Conservation (phyloP, 116 monocot genomes). For the Cymodocea nodosa region DNA sequence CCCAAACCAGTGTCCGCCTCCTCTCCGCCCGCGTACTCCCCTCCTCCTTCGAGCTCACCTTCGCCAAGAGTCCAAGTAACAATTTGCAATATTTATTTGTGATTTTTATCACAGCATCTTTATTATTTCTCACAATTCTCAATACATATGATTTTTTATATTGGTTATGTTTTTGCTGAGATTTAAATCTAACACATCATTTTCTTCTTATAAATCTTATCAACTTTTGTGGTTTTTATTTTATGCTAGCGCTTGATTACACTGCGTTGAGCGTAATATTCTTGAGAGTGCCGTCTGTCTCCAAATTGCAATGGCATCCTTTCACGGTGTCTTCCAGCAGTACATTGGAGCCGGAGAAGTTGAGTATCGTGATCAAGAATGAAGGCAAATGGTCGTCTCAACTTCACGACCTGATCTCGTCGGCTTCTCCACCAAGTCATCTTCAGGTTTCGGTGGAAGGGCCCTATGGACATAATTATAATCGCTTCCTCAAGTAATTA, state of each 20-base stretch:
- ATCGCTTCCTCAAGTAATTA: slow-evolving; percentile 27
- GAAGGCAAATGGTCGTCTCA: slow-evolving; percentile 68
- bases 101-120: too few relatives aligned
- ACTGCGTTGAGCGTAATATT: slow-evolving; percentile 10
- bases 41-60: slow-evolving; percentile 48
- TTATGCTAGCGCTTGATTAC: slow-evolving; percentile 7
- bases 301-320: slow-evolving; percentile 27
- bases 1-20: slow-evolving; percentile 22
- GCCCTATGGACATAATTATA: slow-evolving; percentile 43
- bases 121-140: too few relatives aligned
- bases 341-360: slow-evolving; percentile 43
- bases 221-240: too few relatives aligned
- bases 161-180: too few relatives aligned
- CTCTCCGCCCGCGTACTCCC: slow-evolving; percentile 68
- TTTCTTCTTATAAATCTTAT: too few relatives aligned
- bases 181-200: too few relatives aligned
- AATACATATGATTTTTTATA: too few relatives aligned
- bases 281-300: slow-evolving; percentile 15
- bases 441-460: slow-evolving; percentile 62
- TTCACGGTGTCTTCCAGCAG: slow-evolving; percentile 23
- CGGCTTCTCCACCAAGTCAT: slow-evolving; percentile 3
- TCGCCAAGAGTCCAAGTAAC: slow-evolving; percentile 45
- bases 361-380: slow-evolving; percentile 73
- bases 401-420: slow-evolving; percentile 27
- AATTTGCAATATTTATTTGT: background rate